A percentile compares a stretch with the other conserved stretches of the same genome.
These are phyloP conservation scores for Fusarium chaquense DNA, from an alignment of 2,329 filamentous ascomycete species.

Conservation along the genomic window DNA sequence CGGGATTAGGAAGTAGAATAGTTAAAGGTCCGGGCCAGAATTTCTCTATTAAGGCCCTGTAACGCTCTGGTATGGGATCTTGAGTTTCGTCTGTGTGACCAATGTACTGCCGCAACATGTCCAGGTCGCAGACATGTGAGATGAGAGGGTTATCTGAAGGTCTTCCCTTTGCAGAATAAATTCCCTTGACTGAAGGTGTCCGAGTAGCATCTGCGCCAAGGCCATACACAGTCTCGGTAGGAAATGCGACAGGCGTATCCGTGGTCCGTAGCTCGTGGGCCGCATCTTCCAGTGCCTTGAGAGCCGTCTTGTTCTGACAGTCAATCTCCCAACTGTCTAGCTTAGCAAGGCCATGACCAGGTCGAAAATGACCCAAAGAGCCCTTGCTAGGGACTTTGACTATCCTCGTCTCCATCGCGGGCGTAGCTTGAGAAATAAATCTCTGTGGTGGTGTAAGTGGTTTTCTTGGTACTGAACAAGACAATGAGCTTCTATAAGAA, in stretches of 20 bases:
- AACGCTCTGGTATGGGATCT: constrained; percentile 76
- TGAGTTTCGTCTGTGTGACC: constrained; percentile 36
- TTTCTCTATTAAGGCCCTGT: constrained; percentile 78
- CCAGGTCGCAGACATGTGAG: constrained; percentile 85
- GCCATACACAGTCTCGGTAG: constrained; percentile 97
- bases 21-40: constrained; percentile 98
- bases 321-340: constrained; percentile 60
- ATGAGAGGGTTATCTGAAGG: constrained; percentile 97
- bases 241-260: constrained; percentile 88
- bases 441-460: constrained; percentile 49
- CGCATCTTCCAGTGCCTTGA: constrained; percentile 68
- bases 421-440: constrained; percentile 23
- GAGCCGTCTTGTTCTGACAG: constrained; percentile 47
- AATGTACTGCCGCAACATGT: constrained; percentile 77
- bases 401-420: constrained; percentile 57
- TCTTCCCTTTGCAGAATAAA: constrained; percentile 89
- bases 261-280: constrained; percentile 73
- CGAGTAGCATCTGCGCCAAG: constrained; percentile 95
- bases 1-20: constrained; percentile 83
- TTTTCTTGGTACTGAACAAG: constrained; percentile 10
- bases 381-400: constrained; percentile 51
- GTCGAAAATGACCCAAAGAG: constrained; percentile 53
- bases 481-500: constrained; percentile 1
- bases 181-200: constrained; percentile 85
- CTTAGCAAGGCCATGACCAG: constrained; percentile 46